A percentile compares a stretch with the other conserved stretches of the same genome.
Conservation (phyloP, 2,329 filamentous ascomycete genomes). For the Calonectria multiphialidica region DNA sequence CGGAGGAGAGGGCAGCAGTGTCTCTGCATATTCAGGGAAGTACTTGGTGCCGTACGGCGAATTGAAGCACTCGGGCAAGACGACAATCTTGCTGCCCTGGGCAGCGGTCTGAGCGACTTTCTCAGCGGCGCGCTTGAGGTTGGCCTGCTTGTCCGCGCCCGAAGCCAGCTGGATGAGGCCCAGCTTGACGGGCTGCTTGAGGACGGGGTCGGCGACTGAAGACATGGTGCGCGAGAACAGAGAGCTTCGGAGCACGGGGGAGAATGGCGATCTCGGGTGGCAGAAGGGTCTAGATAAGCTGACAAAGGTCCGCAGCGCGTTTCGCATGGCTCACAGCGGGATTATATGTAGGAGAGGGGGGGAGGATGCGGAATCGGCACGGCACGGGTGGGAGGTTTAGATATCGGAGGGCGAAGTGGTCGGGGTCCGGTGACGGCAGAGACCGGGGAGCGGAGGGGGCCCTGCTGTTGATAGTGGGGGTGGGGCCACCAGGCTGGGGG, state of each 20-base stretch:
- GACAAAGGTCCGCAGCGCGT: conserved; percentile 23
- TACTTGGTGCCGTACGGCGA: conserved; percentile 92
- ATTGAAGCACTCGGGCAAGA: conserved; percentile 99
- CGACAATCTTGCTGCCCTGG: conserved; percentile 84
- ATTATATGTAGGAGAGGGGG: conserved; percentile 1
- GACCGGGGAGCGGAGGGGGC: conserved; percentile 10
- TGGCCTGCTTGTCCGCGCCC: conserved; percentile 85
- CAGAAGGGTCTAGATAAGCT: conserved; percentile 27
- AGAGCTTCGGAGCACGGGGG: conserved; percentile 33
- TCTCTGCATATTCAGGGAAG: conserved; percentile 94
- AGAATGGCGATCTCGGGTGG: conserved; percentile 25
- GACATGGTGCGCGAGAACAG: conserved; percentile 51
- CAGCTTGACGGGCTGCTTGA: conserved; percentile 83
- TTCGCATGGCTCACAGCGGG: conserved; percentile 34
- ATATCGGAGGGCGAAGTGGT: conserved; percentile 4
- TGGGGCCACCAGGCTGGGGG: conserved; percentile 12
- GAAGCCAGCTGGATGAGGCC: conserved; percentile 86
- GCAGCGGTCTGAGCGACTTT: conserved; percentile 86
- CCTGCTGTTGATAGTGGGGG: conserved; percentile 18
- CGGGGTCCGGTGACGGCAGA: conserved; percentile 17
- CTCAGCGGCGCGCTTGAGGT: conserved; percentile 82
- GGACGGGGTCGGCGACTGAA: conserved; percentile 56
- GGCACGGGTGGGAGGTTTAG: conserved; percentile 14
- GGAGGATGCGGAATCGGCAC: conserved; percentile 11
- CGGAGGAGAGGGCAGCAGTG: conserved; percentile 82